A percentile compares a stretch with the other conserved stretches of the same genome.
These are phyloP conservation scores for Suillus lakei DNA, from an alignment of 768 basidiomycete genomes.

Conservation along the genomic window DNA sequence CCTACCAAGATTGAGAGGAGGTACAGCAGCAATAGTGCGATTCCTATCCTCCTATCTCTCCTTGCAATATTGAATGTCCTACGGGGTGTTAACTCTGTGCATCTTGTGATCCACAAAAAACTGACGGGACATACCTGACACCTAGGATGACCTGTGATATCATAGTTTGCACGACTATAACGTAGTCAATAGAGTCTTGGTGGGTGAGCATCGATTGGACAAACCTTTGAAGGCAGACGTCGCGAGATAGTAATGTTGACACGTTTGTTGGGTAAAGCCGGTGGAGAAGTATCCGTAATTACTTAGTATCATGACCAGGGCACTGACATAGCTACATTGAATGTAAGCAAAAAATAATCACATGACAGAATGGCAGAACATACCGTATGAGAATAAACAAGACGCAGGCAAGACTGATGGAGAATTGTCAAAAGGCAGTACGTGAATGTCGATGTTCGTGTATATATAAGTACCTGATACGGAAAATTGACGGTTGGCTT, in stretches of 20 bases:
- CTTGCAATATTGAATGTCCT: conserved; percentile 65
- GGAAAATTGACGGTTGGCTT: conserved; percentile 29
- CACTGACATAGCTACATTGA: conserved; percentile 40
- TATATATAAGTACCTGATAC: conserved; percentile 28
- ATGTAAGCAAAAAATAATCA: neutral
- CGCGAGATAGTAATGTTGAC: conserved; percentile 52
- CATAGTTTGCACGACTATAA: conserved; percentile 62
- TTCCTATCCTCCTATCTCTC: conserved; percentile 46
- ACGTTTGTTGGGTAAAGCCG: conserved; percentile 51
- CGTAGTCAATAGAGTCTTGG: conserved; percentile 7
- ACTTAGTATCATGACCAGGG: conserved; percentile 51
- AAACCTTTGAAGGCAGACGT: conserved; percentile 68
- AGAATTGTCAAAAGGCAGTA: neutral
- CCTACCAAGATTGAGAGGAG: conserved; percentile 49
- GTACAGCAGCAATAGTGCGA: conserved; percentile 45
- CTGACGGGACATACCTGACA: conserved; percentile 45
- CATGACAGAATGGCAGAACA: neutral
- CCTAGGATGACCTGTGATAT: conserved; percentile 70
- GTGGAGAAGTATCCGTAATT: conserved; percentile 64
- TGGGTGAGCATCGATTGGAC: neutral
- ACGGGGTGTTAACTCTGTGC: neutral
- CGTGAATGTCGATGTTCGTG: neutral
- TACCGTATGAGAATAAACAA: conserved; percentile 39
- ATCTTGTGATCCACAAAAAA: neutral
- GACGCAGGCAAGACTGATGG: conserved; percentile 32